Evolutionary conservation across 495 filamentous ascomycete species (phyloP), one percentile per base, ranked within the genome.

Genomic region (Aspergillus cavernicola): DNA sequence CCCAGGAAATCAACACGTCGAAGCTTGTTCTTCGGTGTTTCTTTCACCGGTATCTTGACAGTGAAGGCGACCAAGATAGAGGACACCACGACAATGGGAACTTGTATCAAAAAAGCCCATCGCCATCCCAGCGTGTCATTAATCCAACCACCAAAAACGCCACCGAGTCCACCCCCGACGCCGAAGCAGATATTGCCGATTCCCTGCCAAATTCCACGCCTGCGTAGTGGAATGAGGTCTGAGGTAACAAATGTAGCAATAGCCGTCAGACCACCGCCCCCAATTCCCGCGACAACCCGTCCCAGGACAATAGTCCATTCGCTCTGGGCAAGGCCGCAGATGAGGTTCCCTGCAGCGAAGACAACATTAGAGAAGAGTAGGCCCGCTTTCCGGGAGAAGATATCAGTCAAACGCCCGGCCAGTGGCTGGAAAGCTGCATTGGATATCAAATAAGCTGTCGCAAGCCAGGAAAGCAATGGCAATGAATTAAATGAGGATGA

Each of bases 361-460:
- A 92, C 80, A 7, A 86, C 47, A 56, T 93, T 92, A 43, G 86
- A 88, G 41, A 92, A 84, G 0, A 95, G 69, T 9, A 97, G 68
- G 0, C 91, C 91, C 1, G 84, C 80, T 1, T 88, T 78, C 6
- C 92, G 82, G 4, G 84, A 85, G 65, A 90, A 93, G 16, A 97
- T 93, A 64, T 97, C 92, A 0, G 92, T 96, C 55, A 96, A 65
- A 5, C 88, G 80, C 15, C 92, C 92, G 43, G 85, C 86, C 11
- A 97, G 70, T 2, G 92, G 92, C 57, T 97, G 92, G 43, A 83
- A 85, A 2, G 89, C 89, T 6, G 92, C 89, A 68, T 92, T 95
- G 41, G 92, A 85, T 57, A 97, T 92, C 24, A 96, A 80, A 66
- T 96, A 97, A 20, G 89, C 83, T 3, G 87, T 87, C 2, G 90